phyloP scores from a whole-genome alignment of 2,329 filamentous ascomycete species.

The Alternaria triticina region DNA sequence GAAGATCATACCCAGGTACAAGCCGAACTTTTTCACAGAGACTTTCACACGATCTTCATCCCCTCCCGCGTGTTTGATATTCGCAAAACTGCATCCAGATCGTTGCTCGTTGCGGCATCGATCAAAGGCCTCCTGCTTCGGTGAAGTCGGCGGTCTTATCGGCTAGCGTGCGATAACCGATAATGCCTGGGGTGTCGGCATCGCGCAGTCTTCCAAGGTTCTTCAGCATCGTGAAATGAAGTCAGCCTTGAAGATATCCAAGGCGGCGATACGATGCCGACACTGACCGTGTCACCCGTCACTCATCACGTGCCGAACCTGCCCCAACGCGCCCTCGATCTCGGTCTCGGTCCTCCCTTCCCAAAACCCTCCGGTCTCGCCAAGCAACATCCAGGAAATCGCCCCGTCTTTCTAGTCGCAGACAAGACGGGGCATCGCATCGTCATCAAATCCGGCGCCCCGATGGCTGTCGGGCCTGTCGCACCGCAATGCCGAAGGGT shows the following conservation, averaged over 20 bases:
- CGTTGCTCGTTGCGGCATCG: not conserved
- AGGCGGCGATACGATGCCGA: not conserved
- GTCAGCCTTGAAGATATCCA: not conserved
- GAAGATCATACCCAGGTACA: too few species aligned
- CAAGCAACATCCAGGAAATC: not conserved
- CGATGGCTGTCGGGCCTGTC: constrained; percentile 9
- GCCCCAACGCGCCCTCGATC: not conserved
- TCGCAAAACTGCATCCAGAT: not conserved
- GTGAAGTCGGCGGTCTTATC: not conserved
- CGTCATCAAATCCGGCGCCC: not conserved
- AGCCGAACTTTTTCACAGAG: fast-evolving
- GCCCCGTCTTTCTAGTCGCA: not conserved
- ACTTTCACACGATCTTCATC: not conserved
- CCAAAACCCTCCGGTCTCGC: not conserved
- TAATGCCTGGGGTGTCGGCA: not conserved
- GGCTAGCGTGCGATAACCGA: not conserved
- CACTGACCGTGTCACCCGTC: not conserved
- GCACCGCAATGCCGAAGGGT: constrained; percentile 1
- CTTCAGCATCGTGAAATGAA: not conserved
- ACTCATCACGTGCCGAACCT: not conserved
- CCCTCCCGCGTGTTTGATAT: not conserved
- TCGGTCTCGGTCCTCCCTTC: not conserved
- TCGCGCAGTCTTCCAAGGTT: not conserved
- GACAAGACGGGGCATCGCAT: not conserved
- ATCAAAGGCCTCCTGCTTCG: not conserved